Conservation (phyloP, 2,329 filamentous ascomycete genomes). For the Aspergillus fructus region DNA sequence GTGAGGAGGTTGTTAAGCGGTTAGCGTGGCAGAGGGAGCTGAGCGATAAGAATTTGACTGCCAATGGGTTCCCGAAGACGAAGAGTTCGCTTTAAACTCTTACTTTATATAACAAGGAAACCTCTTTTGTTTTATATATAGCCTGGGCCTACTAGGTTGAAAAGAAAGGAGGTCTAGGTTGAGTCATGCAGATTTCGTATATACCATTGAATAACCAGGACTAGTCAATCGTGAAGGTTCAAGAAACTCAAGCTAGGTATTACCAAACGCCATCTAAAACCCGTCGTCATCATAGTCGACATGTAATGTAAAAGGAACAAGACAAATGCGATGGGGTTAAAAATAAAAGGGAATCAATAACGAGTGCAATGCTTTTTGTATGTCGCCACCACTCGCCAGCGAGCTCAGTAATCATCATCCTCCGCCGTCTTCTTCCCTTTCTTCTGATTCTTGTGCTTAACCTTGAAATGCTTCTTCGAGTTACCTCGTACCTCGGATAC, state of each 20-base stretch:
- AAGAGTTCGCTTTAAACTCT: constrained; percentile 24
- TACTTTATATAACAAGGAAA: background rate
- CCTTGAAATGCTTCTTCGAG: constrained; percentile 78
- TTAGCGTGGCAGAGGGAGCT: constrained; percentile 43
- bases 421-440: constrained; percentile 29
- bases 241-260: background rate
- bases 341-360: constrained; percentile 14
- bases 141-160: background rate
- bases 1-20: constrained; percentile 44
- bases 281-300: constrained; percentile 7
- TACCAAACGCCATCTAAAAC: constrained; percentile 7
- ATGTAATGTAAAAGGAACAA: background rate
- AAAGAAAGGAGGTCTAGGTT: background rate
- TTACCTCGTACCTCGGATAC: constrained; percentile 66
- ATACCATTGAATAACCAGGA: constrained; percentile 6
- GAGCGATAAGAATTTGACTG: constrained; percentile 37
- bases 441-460: constrained; percentile 38
- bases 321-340: background rate
- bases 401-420: constrained; percentile 30
- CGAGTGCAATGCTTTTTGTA: constrained; percentile 10
- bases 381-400: constrained; percentile 20
- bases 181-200: background rate
- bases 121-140: constrained; percentile 1
- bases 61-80: constrained; percentile 34
- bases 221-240: background rate